Percentiles rank a stretch among this genome's conserved stretches.
Evolutionary conservation across 148 eudicot genomes (phyloP).

Genomic region (Silene conica): DNA sequence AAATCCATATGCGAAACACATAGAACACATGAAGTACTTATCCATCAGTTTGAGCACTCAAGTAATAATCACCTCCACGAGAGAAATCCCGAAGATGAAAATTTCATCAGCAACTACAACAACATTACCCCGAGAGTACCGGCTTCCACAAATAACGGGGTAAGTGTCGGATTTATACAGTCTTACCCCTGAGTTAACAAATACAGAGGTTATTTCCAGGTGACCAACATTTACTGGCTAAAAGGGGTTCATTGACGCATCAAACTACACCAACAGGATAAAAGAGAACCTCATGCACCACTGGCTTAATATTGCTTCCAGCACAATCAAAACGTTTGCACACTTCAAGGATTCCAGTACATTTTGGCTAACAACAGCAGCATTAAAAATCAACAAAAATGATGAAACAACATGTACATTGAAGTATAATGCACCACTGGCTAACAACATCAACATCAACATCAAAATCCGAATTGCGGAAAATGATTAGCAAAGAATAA

Average conservation of each 20-base stretch:
- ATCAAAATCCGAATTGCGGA: not conserved
- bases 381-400: slow-evolving; percentile 1
- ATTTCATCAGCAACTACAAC: not conserved
- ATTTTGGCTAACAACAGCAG: not conserved
- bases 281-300: not conserved
- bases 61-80: not conserved
- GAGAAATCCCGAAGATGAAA: not conserved
- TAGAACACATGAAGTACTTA: not conserved
- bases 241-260: not conserved
- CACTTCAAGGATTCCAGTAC: not conserved
- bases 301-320: not conserved
- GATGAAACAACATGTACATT: slow-evolving; percentile 1
- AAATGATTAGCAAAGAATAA: not conserved
- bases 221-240: not conserved
- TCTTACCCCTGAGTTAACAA: no score
- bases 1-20: not conserved
- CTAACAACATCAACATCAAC: not conserved
- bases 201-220: no score
- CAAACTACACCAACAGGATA: not conserved
- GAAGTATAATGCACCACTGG: not conserved
- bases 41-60: not conserved
- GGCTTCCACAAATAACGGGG: not conserved
- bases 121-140: not conserved
- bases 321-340: not conserved
- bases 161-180: no score